A percentile compares a stretch with the other conserved stretches of the same genome.
phyloP scores from a whole-genome alignment of 2,329 filamentous ascomycete genomes.

The Parafenestella ontariensis region DNA sequence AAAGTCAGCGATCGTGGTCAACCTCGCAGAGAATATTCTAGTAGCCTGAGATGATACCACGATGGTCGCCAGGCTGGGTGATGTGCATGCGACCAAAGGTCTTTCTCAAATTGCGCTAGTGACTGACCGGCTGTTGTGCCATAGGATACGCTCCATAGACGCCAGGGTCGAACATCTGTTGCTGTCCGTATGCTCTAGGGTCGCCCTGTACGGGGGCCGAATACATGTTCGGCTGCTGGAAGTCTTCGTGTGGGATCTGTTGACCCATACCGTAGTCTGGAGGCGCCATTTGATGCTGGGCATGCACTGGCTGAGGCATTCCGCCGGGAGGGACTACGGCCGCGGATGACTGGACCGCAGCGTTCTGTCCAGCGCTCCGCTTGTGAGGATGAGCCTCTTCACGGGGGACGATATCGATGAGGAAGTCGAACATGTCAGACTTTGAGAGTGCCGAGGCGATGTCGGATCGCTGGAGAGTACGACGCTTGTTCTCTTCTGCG shows the following conservation, averaged over 20 bases:
- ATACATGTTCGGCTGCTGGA: conserved; percentile 84
- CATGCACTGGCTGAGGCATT: conserved; percentile 52
- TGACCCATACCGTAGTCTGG: conserved; percentile 64
- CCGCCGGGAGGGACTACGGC: conserved; percentile 40
- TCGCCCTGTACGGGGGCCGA: conserved; percentile 78
- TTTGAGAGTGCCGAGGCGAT: conserved; percentile 96
- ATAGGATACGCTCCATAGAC: conserved; percentile 86
- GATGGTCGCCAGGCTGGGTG: neutral
- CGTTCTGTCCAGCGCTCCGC: conserved; percentile 55
- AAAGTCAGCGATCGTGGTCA: conserved; percentile 6
- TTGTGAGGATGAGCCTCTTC: conserved; percentile 92
- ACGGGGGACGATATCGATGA: conserved; percentile 97
- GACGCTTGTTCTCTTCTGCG: conserved; percentile 97
- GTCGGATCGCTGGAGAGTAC: conserved; percentile 92
- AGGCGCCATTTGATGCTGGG: conserved; percentile 61
- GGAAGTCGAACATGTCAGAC: conserved; percentile 99
- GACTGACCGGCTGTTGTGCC: conserved; percentile 79
- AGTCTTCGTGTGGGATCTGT: conserved; percentile 71
- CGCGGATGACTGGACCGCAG: conserved; percentile 53
- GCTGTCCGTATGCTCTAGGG: conserved; percentile 76
- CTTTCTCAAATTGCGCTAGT: neutral
- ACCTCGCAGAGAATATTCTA: too few relatives aligned
- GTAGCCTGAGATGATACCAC: neutral
- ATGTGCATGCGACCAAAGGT: neutral
- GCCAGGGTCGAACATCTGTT: conserved; percentile 80